These are phyloP conservation scores for Trichosporon coremiiforme DNA, from an alignment of 1,284 basidiomycete genomes.

Conservation along the genomic window DNA sequence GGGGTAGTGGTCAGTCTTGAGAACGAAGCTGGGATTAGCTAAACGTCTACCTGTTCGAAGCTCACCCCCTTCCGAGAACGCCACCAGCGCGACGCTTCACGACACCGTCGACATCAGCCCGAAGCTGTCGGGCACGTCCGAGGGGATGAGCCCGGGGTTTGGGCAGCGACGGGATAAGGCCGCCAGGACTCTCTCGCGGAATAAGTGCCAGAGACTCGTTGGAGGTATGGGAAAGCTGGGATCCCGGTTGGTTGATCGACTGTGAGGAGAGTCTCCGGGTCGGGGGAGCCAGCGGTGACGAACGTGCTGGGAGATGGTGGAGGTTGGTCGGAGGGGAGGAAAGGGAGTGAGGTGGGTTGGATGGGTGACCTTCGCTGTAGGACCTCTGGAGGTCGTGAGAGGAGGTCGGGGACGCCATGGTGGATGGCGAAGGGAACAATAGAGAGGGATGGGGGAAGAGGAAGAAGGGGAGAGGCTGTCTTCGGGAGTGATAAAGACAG, in stretches of 20 bases:
- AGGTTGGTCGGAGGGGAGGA: slow-evolving; percentile 7
- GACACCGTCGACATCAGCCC: slow-evolving; percentile 58
- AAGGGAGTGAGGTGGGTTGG: background rate
- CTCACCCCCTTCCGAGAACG: slow-evolving; percentile 73
- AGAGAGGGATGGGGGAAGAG: background rate
- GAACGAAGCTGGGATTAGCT: slow-evolving; percentile 64
- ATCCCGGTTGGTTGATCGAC: slow-evolving; percentile 1
- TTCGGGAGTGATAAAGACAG: slow-evolving; percentile 1
- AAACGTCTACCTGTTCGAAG: background rate
- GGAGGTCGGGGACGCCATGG: slow-evolving; percentile 2
- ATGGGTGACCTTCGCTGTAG: background rate
- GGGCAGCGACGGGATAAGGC: background rate
- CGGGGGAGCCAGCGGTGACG: slow-evolving; percentile 22
- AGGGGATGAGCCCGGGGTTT: slow-evolving; percentile 23
- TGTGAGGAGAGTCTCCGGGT: background rate
- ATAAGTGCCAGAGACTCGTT: background rate
- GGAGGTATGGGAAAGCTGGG: background rate
- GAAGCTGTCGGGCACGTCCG: slow-evolving; percentile 47
- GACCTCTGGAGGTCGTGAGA: background rate
- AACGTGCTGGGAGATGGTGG: slow-evolving; percentile 25
- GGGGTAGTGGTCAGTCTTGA: slow-evolving; percentile 90
- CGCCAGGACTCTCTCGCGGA: background rate
- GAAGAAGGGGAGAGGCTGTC: background rate
- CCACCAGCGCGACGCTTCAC: slow-evolving; percentile 87
- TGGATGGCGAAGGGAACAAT: background rate